These are phyloP conservation scores for Pseudogymnoascus sp. DNA, from an alignment of 2,329 filamentous ascomycete genomes.

Conservation along the genomic window DNA sequence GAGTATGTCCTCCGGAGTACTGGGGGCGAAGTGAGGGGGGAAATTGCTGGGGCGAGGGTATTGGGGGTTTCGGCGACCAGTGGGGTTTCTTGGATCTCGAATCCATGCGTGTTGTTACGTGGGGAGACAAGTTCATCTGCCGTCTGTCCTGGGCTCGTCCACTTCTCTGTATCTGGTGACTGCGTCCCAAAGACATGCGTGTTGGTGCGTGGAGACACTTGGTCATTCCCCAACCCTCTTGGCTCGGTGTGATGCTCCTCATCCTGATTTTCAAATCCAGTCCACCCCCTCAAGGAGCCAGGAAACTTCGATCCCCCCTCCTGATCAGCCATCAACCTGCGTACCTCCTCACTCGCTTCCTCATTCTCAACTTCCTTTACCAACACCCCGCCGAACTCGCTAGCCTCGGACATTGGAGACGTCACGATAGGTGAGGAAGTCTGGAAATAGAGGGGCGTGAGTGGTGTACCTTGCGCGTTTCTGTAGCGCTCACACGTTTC, in stretches of 20 bases:
- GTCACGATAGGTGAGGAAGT: too few relatives aligned
- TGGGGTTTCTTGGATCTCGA: neutral
- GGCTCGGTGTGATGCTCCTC: neutral
- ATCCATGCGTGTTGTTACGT: neutral
- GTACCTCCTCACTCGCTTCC: neutral
- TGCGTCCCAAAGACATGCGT: too few relatives aligned
- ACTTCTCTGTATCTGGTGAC: too few relatives aligned
- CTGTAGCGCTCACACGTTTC: neutral
- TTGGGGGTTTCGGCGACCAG: neutral
- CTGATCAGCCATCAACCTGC: neutral
- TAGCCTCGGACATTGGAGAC: neutral
- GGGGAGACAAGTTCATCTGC: neutral
- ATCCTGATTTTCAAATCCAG: neutral
- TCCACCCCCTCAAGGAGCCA: neutral
- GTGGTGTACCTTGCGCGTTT: neutral
- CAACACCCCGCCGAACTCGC: neutral
- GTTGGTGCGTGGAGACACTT: too few relatives aligned
- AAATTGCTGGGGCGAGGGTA: neutral
- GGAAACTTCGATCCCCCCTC: neutral
- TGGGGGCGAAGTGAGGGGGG: neutral
- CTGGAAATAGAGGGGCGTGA: neutral
- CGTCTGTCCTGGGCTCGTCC: too few relatives aligned
- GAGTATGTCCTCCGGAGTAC: neutral
- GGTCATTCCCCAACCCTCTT: too few relatives aligned
- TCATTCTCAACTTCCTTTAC: neutral